Evolutionary conservation across 768 basidiomycete species (phyloP).

Genomic region (Lactifluus pinguis): DNA sequence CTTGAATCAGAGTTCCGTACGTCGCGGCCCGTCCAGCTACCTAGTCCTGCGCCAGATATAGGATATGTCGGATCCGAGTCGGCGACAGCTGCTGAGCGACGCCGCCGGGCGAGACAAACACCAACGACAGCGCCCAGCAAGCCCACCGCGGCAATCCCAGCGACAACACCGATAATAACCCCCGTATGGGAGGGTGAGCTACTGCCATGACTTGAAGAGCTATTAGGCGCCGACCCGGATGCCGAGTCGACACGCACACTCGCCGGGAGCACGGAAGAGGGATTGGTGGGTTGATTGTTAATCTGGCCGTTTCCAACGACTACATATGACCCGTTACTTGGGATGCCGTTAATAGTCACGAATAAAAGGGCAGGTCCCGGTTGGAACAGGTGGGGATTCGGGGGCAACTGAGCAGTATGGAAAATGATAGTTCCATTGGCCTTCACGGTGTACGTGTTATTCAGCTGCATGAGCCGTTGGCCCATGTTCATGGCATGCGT

Average conservation of each 20-base stretch:
- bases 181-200: slow-evolving; percentile 31
- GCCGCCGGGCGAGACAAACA: slow-evolving; percentile 42
- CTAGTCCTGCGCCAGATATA: slow-evolving; percentile 29
- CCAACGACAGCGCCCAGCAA: slow-evolving; percentile 46
- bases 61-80: slow-evolving; percentile 29
- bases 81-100: slow-evolving; percentile 30
- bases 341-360: slow-evolving; percentile 78
- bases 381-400: slow-evolving; percentile 78
- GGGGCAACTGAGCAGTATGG: slow-evolving; percentile 75
- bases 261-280: slow-evolving; percentile 39
- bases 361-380: slow-evolving; percentile 84
- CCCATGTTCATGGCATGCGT: slow-evolving; percentile 88
- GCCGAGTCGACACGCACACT: slow-evolving; percentile 36
- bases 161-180: slow-evolving; percentile 43
- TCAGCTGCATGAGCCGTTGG: slow-evolving; percentile 71
- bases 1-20: slow-evolving; percentile 52
- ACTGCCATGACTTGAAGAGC: slow-evolving; percentile 19
- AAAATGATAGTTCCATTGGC: slow-evolving; percentile 67
- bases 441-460: slow-evolving; percentile 78
- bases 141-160: slow-evolving; percentile 42
- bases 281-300: slow-evolving; percentile 52
- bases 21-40: slow-evolving; percentile 24
- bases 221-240: slow-evolving; percentile 31
- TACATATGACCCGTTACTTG: slow-evolving; percentile 67
- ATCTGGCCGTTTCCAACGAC: slow-evolving; percentile 74